phyloP scores from a whole-genome alignment of 495 filamentous ascomycete species.

The Aspergillus sclerotioniger region DNA sequence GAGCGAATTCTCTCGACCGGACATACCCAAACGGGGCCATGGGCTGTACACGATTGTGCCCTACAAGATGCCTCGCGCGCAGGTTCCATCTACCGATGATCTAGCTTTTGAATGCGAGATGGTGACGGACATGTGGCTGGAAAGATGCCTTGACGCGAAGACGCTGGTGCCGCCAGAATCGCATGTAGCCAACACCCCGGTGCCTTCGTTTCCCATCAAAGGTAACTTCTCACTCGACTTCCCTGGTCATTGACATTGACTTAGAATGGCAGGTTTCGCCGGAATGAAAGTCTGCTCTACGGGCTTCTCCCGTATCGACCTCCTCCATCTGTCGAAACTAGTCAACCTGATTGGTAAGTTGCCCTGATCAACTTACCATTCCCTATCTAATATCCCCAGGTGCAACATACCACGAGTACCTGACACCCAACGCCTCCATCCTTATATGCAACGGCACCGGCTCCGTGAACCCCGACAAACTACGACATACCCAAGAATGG shows the following conservation, averaged over 20 bases:
- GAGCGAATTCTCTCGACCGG: constrained; percentile 37
- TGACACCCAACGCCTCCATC: constrained; percentile 64
- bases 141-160: constrained; percentile 77
- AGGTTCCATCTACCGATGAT: constrained; percentile 41
- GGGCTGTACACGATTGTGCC: constrained; percentile 55
- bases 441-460: constrained; percentile 62
- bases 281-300: constrained; percentile 72
- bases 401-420: constrained; percentile 71
- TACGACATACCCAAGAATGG: constrained; percentile 68
- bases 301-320: constrained; percentile 77
- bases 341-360: constrained; percentile 66
- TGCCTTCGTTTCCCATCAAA: constrained; percentile 64
- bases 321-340: constrained; percentile 76
- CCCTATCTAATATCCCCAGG: constrained; percentile 26
- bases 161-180: constrained; percentile 64
- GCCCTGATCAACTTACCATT: not conserved
- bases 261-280: constrained; percentile 53
- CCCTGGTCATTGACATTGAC: constrained; percentile 4
- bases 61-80: constrained; percentile 40
- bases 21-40: constrained; percentile 40
- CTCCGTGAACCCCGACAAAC: constrained; percentile 68
- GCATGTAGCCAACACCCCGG: constrained; percentile 72
- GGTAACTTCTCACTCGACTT: constrained; percentile 34
- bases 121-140: constrained; percentile 92
- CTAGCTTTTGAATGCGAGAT: constrained; percentile 46